Percentiles rank a stretch among this genome's conserved stretches.
These are phyloP conservation scores for Neospermospora avenae DNA, from an alignment of 2,329 filamentous ascomycete genomes.

Conservation along the genomic window DNA sequence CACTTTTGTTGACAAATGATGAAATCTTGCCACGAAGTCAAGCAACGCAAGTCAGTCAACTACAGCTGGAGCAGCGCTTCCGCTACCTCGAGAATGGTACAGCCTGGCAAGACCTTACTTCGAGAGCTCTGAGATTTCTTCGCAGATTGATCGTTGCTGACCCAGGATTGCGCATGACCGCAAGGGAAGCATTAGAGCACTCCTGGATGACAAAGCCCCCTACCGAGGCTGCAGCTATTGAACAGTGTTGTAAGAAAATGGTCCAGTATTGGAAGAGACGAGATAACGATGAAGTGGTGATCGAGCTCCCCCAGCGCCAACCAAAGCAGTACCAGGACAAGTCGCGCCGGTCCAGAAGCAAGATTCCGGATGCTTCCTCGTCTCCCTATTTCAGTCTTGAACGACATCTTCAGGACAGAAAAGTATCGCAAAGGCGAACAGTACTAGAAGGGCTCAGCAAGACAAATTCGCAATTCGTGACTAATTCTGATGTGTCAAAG, in stretches of 20 bases:
- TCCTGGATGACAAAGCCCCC: constrained; percentile 37
- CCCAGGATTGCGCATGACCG: constrained; percentile 36
- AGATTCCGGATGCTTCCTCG: constrained; percentile 26
- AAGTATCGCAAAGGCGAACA: constrained; percentile 19
- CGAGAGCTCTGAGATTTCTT: constrained; percentile 32
- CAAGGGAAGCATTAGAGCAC: constrained; percentile 35
- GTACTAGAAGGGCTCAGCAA: constrained; percentile 27
- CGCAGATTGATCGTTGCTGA: constrained; percentile 36
- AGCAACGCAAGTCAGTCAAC: constrained; percentile 23
- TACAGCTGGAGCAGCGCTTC: constrained; percentile 18
- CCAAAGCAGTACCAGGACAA: neutral
- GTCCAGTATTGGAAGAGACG: constrained; percentile 30
- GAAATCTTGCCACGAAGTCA: constrained; percentile 20
- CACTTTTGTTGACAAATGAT: constrained; percentile 29
- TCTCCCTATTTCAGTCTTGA: constrained; percentile 33
- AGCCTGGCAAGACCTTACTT: constrained; percentile 18
- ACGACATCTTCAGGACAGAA: constrained; percentile 21
- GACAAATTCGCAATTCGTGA: constrained; percentile 22
- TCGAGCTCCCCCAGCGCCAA: constrained; percentile 23
- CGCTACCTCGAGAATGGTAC: constrained; percentile 11
- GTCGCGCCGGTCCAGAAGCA: constrained; percentile 14
- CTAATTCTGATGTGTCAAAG: neutral
- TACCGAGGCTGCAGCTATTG: constrained; percentile 24
- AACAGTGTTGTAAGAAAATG: constrained; percentile 26
- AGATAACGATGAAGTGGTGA: constrained; percentile 15